A percentile compares a stretch with the other conserved stretches of the same genome.
These are phyloP conservation scores for Skeletonema potamos DNA, from an alignment of 108 stramenopile genomes.

Conservation along the genomic window DNA sequence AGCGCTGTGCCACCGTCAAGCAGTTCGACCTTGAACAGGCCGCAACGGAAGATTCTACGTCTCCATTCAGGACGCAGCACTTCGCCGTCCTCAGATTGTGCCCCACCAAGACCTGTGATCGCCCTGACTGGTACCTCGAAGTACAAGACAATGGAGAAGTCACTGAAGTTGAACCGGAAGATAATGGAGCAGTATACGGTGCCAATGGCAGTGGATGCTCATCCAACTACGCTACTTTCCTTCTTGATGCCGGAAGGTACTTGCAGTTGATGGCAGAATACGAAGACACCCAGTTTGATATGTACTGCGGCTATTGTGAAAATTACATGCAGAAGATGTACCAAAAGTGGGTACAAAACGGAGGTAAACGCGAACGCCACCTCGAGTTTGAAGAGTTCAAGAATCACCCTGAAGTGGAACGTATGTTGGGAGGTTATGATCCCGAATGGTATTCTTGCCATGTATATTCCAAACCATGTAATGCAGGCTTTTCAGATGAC, in stretches of 20 bases:
- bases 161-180: conserved; percentile 1
- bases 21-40: conserved; percentile 49
- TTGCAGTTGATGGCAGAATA: conserved; percentile 67
- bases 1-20: conserved; percentile 60
- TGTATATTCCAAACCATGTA: conserved; percentile 22
- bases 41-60: conserved; percentile 37
- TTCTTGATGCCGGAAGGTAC: conserved; percentile 71
- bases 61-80: conserved; percentile 63
- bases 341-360: conserved; percentile 10
- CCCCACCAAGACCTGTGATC: conserved; percentile 56
- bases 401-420: conserved; percentile 33
- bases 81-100: conserved; percentile 87
- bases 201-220: conserved; percentile 58
- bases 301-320: conserved; percentile 61
- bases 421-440: conserved; percentile 22
- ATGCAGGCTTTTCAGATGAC: conserved; percentile 6
- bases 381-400: conserved; percentile 39
- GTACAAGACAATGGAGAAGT: background rate
- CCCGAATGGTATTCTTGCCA: conserved; percentile 41
- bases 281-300: conserved; percentile 53
- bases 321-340: conserved; percentile 15
- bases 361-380: conserved; percentile 21
- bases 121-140: background rate
- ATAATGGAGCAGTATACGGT: conserved; percentile 20
- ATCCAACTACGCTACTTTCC: conserved; percentile 73